Evolutionary conservation across 148 eudicot genomes (phyloP).

Genomic region (Fallopia convolvulus): DNA sequence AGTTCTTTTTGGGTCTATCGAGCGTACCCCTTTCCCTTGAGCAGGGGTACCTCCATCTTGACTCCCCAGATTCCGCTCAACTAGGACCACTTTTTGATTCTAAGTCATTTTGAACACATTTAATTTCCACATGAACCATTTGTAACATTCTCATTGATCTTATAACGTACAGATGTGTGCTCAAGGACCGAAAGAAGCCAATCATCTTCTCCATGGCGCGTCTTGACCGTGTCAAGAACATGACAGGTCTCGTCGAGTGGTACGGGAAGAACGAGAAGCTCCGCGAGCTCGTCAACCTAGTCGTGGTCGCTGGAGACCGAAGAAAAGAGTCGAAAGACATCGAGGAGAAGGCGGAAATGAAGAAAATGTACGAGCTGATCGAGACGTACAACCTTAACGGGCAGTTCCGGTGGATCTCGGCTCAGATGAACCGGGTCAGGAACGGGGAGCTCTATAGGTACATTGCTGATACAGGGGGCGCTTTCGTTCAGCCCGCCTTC

Average conservation of each 20-base stretch:
- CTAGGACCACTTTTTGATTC: neutral
- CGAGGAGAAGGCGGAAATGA: constrained; percentile 95
- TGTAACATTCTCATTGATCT: neutral
- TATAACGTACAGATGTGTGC: constrained; percentile 45
- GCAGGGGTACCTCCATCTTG: no score
- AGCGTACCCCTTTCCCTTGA: no score
- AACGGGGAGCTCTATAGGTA: constrained; percentile 91
- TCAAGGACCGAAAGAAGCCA: constrained; percentile 29
- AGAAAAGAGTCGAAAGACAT: constrained; percentile 91
- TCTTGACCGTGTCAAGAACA: constrained; percentile 80
- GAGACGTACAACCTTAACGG: constrained; percentile 73
- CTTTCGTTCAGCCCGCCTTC: constrained; percentile 89
- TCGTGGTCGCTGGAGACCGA: constrained; percentile 94
- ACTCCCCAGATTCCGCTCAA: no score
- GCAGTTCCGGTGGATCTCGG: constrained; percentile 94
- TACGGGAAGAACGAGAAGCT: constrained; percentile 73
- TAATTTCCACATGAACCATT: neutral
- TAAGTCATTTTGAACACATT: no score
- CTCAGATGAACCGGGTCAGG: constrained; percentile 94
- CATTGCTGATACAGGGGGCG: constrained; percentile 87
- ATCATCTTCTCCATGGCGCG: constrained; percentile 41
- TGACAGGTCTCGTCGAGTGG: constrained; percentile 89
- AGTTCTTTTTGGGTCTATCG: no score
- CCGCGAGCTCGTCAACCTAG: constrained; percentile 83
- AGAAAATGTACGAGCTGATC: constrained; percentile 81